A percentile compares a stretch with the other conserved stretches of the same genome.
Conservation (phyloP, 2,329 filamentous ascomycete species). For the Didymella arachidicola region DNA sequence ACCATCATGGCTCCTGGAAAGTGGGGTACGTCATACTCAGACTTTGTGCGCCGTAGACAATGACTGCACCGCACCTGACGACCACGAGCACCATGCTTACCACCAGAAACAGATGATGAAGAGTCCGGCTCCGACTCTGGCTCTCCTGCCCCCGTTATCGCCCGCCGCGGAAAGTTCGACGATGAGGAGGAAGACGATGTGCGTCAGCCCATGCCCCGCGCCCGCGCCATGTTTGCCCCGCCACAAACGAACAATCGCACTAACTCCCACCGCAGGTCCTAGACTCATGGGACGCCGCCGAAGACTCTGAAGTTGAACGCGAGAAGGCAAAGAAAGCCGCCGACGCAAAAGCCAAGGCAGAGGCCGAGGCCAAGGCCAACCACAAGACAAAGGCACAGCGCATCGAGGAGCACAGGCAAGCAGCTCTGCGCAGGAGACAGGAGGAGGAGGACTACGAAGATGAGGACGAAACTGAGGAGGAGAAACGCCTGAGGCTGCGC, state of each 20-base stretch:
- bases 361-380: conserved; percentile 83
- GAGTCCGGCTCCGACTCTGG: conserved; percentile 62
- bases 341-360: conserved; percentile 87
- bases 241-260: conserved; percentile 23
- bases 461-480: conserved; percentile 77
- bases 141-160: conserved; percentile 56
- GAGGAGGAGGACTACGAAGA: conserved; percentile 65
- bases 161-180: conserved; percentile 76
- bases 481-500: conserved; percentile 76
- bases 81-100: conserved; percentile 28
- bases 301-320: conserved; percentile 95
- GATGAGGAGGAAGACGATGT: conserved; percentile 92
- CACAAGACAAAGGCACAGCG: conserved; percentile 91
- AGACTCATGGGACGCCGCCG: conserved; percentile 95
- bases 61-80: conserved; percentile 28
- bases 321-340: conserved; percentile 90
- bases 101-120: conserved; percentile 58
- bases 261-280: conserved; percentile 69
- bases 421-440: conserved; percentile 65
- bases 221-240: conserved; percentile 29
- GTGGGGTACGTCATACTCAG: conserved; percentile 53
- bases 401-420: conserved; percentile 76
- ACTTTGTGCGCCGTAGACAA: conserved; percentile 15
- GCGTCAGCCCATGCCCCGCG: conserved; percentile 46
- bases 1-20: conserved; percentile 50